Evolutionary conservation across 2,329 filamentous ascomycete species (phyloP).

Genomic region (Trichoderma cornu-damae): DNA sequence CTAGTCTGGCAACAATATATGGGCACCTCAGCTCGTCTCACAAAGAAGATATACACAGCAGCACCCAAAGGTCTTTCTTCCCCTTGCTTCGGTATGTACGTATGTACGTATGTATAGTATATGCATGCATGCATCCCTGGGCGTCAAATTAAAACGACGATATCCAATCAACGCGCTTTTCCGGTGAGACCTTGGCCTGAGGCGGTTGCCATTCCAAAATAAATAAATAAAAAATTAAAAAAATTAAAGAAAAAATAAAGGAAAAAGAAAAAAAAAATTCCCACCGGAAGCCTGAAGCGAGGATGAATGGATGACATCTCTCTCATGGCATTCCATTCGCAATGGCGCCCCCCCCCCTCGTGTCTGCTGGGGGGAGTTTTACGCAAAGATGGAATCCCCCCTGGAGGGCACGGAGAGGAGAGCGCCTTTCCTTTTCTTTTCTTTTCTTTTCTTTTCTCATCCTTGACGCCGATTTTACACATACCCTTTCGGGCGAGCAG

Average conservation of each 20-base stretch:
- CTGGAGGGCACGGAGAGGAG: too few relatives aligned
- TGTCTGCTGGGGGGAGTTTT: too few relatives aligned
- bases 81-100: conserved; percentile 5
- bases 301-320: background rate
- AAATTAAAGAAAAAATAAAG: too few relatives aligned
- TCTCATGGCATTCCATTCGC: background rate
- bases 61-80: background rate
- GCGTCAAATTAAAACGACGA: background rate
- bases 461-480: background rate
- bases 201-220: background rate
- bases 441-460: background rate
- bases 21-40: background rate
- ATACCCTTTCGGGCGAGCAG: background rate
- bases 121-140: too few relatives aligned
- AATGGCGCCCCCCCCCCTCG: too few relatives aligned
- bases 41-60: background rate
- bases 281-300: background rate
- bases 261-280: too few relatives aligned
- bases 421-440: too few relatives aligned
- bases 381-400: too few relatives aligned
- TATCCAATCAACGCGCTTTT: background rate
- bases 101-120: too few relatives aligned
- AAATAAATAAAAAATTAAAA: too few relatives aligned
- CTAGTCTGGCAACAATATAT: background rate
- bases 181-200: background rate